Conservation (phyloP, 371 early-diverging fungal genomes). For the Mucor indicus region DNA sequence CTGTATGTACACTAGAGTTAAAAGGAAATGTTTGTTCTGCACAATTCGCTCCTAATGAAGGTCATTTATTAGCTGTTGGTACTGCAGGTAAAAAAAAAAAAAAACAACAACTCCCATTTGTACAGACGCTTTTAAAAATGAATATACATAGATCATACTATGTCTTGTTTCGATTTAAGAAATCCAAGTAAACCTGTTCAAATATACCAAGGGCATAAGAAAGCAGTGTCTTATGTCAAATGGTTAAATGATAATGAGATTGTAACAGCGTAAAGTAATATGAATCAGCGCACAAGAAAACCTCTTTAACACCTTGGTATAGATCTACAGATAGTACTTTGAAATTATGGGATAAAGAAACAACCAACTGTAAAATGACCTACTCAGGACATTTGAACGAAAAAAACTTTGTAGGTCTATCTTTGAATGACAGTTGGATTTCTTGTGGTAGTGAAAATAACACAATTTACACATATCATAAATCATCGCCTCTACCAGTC, state of each 20-base stretch:
- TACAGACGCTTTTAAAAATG: no score
- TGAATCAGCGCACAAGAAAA: no score
- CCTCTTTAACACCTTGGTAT: neutral
- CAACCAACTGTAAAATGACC: constrained; percentile 58
- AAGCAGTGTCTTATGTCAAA: constrained; percentile 91
- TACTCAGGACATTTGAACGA: constrained; percentile 87
- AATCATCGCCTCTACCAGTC: constrained; percentile 66
- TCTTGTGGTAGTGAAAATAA: constrained; percentile 92
- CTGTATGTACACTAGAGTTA: constrained; percentile 75
- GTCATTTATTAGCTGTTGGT: constrained; percentile 79
- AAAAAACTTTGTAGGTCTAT: constrained; percentile 93
- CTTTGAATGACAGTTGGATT: constrained; percentile 79
- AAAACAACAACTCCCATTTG: no score
- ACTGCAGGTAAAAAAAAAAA: constrained; percentile 64
- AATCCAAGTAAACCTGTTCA: constrained; percentile 62
- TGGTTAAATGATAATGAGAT: constrained; percentile 72
- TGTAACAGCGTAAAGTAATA: constrained; percentile 63
- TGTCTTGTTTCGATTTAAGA: constrained; percentile 86
- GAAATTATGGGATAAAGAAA: constrained; percentile 72
- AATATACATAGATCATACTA: constrained; percentile 68
- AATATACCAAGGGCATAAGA: constrained; percentile 79
- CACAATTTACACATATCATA: constrained; percentile 79
- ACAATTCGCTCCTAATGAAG: constrained; percentile 78
- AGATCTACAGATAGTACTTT: constrained; percentile 89
- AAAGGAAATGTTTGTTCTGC: constrained; percentile 91